Evolutionary conservation across 805 yeast species (phyloP).

Genomic region (Henningerozyma blattae): DNA sequence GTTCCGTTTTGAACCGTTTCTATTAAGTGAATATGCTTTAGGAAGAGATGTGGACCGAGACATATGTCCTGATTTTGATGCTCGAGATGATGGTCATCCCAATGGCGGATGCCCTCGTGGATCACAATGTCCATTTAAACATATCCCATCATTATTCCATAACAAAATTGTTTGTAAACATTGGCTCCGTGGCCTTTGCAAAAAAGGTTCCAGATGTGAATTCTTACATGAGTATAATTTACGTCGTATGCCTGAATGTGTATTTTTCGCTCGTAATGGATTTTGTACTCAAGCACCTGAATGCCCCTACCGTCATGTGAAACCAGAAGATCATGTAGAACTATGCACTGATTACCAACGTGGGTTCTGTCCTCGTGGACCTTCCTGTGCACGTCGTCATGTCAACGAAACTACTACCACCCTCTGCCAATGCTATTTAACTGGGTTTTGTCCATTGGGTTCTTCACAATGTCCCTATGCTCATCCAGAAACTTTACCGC

Average conservation of each 20-base stretch:
- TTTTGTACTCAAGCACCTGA: constrained; percentile 89
- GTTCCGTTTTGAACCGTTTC: constrained; percentile 71
- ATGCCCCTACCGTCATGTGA: constrained; percentile 84
- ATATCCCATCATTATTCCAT: constrained; percentile 51
- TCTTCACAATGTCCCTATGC: too few species aligned
- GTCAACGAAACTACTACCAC: constrained; percentile 28
- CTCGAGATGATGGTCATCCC: constrained; percentile 34
- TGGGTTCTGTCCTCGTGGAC: constrained; percentile 91
- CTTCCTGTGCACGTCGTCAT: constrained; percentile 70
- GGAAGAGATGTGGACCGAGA: constrained; percentile 87
- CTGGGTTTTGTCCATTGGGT: constrained; percentile 93
- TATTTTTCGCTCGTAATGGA: constrained; percentile 68
- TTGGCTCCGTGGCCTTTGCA: constrained; percentile 95
- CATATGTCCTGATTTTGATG: constrained; percentile 38
- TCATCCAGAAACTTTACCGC: too few species aligned
- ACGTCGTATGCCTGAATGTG: constrained; percentile 94
- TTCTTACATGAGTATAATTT: constrained; percentile 90
- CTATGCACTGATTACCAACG: constrained; percentile 74
- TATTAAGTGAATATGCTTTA: constrained; percentile 67
- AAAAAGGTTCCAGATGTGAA: constrained; percentile 94
- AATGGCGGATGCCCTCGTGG: constrained; percentile 66
- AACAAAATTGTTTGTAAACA: constrained; percentile 92
- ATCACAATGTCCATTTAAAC: constrained; percentile 75
- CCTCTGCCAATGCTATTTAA: constrained; percentile 73
- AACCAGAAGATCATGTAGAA: constrained; percentile 61